phyloP scores from a whole-genome alignment of 2,329 filamentous ascomycete genomes.

The Cyphellophora europaea region DNA sequence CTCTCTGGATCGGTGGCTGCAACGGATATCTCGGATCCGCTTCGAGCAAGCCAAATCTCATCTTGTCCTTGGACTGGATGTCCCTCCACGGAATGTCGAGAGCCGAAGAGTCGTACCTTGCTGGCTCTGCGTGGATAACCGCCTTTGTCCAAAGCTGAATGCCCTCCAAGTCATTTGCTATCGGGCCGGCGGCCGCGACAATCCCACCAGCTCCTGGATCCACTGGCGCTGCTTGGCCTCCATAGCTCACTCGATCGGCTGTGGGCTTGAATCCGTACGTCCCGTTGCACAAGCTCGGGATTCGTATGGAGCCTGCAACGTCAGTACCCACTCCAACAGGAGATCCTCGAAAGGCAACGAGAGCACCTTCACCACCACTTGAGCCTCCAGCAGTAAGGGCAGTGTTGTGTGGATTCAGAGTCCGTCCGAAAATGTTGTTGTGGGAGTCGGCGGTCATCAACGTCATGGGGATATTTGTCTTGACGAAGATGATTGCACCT shows the following conservation, averaged over 20 bases:
- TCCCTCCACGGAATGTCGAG: constrained; percentile 20
- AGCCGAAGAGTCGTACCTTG: constrained; percentile 18
- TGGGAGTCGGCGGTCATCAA: constrained; percentile 36
- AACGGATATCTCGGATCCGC: constrained; percentile 39
- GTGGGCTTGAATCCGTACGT: constrained; percentile 29
- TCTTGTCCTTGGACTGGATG: constrained; percentile 8
- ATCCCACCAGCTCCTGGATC: constrained; percentile 16
- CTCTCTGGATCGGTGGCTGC: constrained; percentile 47
- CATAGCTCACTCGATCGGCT: constrained; percentile 22
- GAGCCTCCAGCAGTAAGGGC: constrained; percentile 25
- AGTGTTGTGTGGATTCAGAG: constrained; percentile 30
- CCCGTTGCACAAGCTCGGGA: constrained; percentile 26
- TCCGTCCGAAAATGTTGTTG: constrained; percentile 34
- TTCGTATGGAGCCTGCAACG: constrained; percentile 28
- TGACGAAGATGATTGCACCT: constrained; percentile 35
- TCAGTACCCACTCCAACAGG: constrained; percentile 25
- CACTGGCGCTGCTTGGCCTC: constrained; percentile 16
- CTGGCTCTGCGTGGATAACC: constrained; percentile 16
- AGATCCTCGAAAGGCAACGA: constrained; percentile 26
- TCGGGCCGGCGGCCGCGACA: constrained; percentile 14
- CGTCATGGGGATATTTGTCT: constrained; percentile 48
- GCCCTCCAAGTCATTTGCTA: constrained; percentile 19
- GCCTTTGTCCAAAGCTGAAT: constrained; percentile 17
- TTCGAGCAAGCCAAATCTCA: constrained; percentile 41
- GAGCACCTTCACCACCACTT: constrained; percentile 29